Conservation (phyloP, 139 green algal species). For the Diplosphaera chodatii region DNA sequence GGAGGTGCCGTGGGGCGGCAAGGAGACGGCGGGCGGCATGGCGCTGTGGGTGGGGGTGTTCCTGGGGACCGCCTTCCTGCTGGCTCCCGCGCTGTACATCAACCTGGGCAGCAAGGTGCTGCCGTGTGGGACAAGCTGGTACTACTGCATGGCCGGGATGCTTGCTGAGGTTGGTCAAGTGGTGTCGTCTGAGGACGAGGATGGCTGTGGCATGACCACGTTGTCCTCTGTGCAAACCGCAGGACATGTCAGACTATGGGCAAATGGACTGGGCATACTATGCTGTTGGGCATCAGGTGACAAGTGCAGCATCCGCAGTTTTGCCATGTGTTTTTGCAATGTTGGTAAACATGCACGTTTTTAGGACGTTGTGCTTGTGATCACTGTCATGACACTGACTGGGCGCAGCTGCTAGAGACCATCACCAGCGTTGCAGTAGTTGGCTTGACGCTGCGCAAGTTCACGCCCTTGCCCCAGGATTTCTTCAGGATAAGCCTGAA, state of each 20-base stretch:
- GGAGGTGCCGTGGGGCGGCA: constrained; percentile 61
- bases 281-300: constrained; percentile 37
- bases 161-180: no score
- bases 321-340: no score
- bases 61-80: constrained; percentile 52
- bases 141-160: no score
- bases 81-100: constrained; percentile 45
- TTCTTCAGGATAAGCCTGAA: constrained; percentile 47
- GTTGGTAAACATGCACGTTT: no score
- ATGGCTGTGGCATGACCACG: no score
- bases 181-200: no score
- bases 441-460: constrained; percentile 7
- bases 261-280: constrained; percentile 28
- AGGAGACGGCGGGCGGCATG: constrained; percentile 51
- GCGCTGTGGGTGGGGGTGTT: constrained; percentile 57
- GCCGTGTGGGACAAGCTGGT: no score
- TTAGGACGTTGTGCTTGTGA: no score
- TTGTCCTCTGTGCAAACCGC: no score
- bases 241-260: constrained; percentile 17
- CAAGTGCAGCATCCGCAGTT: no score
- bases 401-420: constrained; percentile 56
- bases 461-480: constrained; percentile 22
- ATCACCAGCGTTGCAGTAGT: constrained; percentile 48
- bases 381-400: no score
- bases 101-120: constrained; percentile 21